These are phyloP conservation scores for Sphaerobolus stellatus DNA, from an alignment of 1,284 basidiomycete species.

Conservation along the genomic window DNA sequence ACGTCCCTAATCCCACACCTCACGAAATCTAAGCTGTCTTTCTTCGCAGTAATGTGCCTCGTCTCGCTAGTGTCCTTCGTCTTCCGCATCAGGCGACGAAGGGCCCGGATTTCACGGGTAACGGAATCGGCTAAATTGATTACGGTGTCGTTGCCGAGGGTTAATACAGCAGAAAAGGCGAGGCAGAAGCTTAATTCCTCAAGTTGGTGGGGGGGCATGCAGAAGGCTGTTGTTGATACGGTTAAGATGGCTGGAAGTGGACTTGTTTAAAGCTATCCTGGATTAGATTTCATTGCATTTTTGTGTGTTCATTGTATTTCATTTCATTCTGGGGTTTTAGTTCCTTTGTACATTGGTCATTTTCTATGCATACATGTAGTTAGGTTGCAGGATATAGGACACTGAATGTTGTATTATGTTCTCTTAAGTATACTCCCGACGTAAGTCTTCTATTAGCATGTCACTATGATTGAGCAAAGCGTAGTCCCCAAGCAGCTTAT, in stretches of 20 bases:
- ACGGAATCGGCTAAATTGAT: not conserved
- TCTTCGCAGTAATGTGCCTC: slow-evolving; percentile 57
- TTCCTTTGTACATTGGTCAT: too few species aligned
- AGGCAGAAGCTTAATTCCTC: slow-evolving; percentile 41
- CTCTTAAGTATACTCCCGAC: too few species aligned
- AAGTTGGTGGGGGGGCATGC: slow-evolving; percentile 33
- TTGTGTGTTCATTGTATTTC: too few species aligned
- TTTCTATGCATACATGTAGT: too few species aligned
- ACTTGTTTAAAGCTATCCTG: slow-evolving; percentile 62
- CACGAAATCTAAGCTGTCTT: slow-evolving; percentile 44
- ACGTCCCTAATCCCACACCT: slow-evolving; percentile 47
- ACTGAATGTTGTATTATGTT: too few species aligned
- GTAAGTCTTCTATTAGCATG: too few species aligned
- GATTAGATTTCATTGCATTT: too few species aligned
- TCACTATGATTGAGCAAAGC: too few species aligned
- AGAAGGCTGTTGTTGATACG: slow-evolving; percentile 59
- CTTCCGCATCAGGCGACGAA: slow-evolving; percentile 47
- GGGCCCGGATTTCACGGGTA: slow-evolving; percentile 9
- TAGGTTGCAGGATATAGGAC: too few species aligned
- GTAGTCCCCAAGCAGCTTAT: too few species aligned
- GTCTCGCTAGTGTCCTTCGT: slow-evolving; percentile 61
- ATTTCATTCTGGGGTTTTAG: too few species aligned
- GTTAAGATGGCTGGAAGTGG: slow-evolving; percentile 75
- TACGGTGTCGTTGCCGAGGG: slow-evolving; percentile 1
- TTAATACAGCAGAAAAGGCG: slow-evolving; percentile 59